Percentiles rank a stretch among this genome's conserved stretches.
These are phyloP conservation scores for Neckera pumila DNA, from an alignment of 225 moss, liverwort and hornwort species.

Conservation along the genomic window DNA sequence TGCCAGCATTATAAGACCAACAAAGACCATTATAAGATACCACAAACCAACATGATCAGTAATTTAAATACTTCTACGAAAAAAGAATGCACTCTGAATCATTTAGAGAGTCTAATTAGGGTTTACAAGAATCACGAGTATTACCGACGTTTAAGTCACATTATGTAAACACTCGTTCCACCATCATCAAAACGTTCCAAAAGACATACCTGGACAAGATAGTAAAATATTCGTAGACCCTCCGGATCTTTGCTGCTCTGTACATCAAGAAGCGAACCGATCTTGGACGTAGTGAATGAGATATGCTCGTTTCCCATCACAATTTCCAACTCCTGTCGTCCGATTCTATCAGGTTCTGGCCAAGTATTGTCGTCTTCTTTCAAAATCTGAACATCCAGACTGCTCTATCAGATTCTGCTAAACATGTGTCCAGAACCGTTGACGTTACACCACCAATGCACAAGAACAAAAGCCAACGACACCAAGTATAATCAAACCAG, in stretches of 20 bases:
- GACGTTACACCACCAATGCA: neutral
- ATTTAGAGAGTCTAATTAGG: neutral
- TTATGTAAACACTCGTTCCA: neutral
- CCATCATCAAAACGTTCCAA: neutral
- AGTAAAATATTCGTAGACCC: constrained; percentile 93
- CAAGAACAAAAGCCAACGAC: neutral
- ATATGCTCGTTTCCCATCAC: constrained; percentile 98
- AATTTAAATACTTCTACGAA: neutral
- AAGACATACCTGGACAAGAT: constrained; percentile 75
- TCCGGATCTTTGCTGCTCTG: constrained; percentile 98
- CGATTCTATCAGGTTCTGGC: constrained; percentile 94
- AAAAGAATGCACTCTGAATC: neutral
- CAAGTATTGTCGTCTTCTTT: constrained; percentile 40
- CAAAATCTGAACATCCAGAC: constrained; percentile 6
- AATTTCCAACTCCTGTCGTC: constrained; percentile 93
- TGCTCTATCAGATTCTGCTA: neutral
- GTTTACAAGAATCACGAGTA: neutral
- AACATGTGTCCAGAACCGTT: neutral
- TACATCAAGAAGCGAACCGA: constrained; percentile 92
- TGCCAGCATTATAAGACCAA: neutral
- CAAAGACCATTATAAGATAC: neutral
- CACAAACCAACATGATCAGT: neutral
- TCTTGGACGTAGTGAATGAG: constrained; percentile 95
- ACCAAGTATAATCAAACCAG: neutral
- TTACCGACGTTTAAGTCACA: neutral